Base-by-base conservation (phyloP, 441 rosid genomes). In the Erodium trifolium region DNA sequence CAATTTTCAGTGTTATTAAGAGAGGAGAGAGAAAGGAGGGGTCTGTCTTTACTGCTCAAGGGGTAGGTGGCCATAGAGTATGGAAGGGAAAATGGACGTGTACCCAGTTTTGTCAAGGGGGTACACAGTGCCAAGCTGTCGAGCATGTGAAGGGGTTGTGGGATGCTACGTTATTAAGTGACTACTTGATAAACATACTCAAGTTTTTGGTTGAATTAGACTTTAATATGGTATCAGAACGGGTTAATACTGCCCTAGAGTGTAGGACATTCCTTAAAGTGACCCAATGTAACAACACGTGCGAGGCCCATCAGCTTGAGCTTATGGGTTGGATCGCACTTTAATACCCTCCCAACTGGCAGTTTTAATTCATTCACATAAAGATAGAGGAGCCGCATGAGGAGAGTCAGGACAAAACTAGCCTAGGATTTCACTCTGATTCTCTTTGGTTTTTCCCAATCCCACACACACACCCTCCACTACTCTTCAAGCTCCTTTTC, bases 91-190 rank as follows among this genome's bases (percentile, higher is more conserved):
- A 73, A 70, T 78, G 82, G 81, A 76, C 8, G 69, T 67, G 84
- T 74, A 73, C 77, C 79, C 72, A 63, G 82, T 82, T 84, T 82
- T 76, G 84, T 75, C 53, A 82, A 77, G 81, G 71, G 78, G 70
- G 83, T 75, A 77, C 84, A 67, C 80, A 67, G 80, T 81, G 89
- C 82, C 85, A 81, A 70, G 88, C 88, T 85, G 92, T 83, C 89
- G 65, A 73, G 76, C 92, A 85, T 82, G 89, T 87, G 88, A 72
- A 70, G 73, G 5, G 62, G 76, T 70, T 75, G 75, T 76, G 80
- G 77, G 65, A 31, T 62, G 65, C 57, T 14, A 5, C 41, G 41
- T 37, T 4, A 37, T 37, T 37, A 37, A 4, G 41, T 37, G 41
- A 37, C 41, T 37, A 37, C 8, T 37, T 7, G 41, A 37, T 37